Evolutionary conservation across 768 basidiomycete genomes (phyloP).

Genomic region (Austroboletus eburneus): DNA sequence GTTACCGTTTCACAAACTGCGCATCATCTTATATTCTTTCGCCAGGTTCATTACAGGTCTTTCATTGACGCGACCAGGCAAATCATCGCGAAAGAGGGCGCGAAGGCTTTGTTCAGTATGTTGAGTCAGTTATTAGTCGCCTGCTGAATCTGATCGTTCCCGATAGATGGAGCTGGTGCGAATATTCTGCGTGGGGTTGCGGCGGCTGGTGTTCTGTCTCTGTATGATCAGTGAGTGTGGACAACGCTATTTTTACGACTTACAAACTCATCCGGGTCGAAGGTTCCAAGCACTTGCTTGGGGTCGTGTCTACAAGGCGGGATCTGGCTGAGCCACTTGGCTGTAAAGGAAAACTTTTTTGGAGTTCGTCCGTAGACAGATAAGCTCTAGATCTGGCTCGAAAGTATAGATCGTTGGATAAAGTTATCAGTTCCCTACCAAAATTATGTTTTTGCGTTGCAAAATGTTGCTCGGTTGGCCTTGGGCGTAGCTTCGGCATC

Average conservation of each 20-base stretch:
- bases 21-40: not conserved
- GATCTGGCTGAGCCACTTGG: slow-evolving; percentile 21
- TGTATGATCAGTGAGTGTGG: slow-evolving; percentile 51
- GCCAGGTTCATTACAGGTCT: slow-evolving; percentile 37
- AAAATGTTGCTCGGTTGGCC: too few species aligned
- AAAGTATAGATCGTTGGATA: too few species aligned
- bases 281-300: slow-evolving; percentile 50
- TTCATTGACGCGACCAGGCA: slow-evolving; percentile 38
- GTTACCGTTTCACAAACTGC: not conserved
- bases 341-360: not conserved
- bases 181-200: slow-evolving; percentile 53
- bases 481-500: too few species aligned
- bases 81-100: slow-evolving; percentile 40
- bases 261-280: not conserved
- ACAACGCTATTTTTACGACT: not conserved
- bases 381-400: too few species aligned
- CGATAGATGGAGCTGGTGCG: slow-evolving; percentile 56
- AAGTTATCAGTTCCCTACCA: too few species aligned
- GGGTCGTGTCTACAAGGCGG: slow-evolving; percentile 54
- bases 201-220: slow-evolving; percentile 49
- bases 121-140: not conserved
- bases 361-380: too few species aligned
- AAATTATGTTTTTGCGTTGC: too few species aligned
- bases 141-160: not conserved
- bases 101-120: slow-evolving; percentile 36